These are phyloP conservation scores for Danielia oregonensis DNA, from an alignment of 805 yeast species.

Conservation along the genomic window DNA sequence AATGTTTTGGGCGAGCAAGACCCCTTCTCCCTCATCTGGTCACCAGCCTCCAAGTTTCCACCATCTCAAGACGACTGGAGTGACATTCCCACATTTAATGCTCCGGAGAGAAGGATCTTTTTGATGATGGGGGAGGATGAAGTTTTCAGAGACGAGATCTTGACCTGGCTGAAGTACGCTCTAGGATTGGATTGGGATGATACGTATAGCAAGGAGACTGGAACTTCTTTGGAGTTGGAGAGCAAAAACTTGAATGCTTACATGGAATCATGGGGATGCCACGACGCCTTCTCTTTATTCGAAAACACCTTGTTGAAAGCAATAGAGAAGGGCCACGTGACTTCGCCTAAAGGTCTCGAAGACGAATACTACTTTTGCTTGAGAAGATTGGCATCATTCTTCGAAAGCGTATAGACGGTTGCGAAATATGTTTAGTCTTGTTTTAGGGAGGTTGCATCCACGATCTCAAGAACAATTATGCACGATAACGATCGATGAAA, in stretches of 20 bases:
- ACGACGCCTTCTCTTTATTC: conserved; percentile 26
- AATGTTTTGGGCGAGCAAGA: not conserved
- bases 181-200: conserved; percentile 7
- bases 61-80: conserved; percentile 21
- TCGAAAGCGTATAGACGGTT: too few species aligned
- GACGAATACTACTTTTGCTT: not conserved
- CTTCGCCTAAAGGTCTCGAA: not conserved
- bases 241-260: not conserved
- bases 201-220: not conserved
- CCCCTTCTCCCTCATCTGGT: conserved; percentile 3
- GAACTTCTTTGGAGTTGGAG: not conserved
- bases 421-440: too few species aligned
- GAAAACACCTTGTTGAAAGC: conserved; percentile 15
- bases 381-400: not conserved
- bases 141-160: conserved; percentile 31
- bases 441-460: too few species aligned
- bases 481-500: too few species aligned
- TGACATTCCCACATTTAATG: conserved; percentile 22
- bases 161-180: conserved; percentile 27
- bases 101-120: conserved; percentile 19
- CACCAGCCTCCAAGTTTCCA: conserved; percentile 19
- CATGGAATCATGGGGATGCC: conserved; percentile 36
- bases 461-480: too few species aligned
- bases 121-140: conserved; percentile 34
- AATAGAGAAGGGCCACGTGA: not conserved